A percentile compares a stretch with the other conserved stretches of the same genome.
Conservation (phyloP, 805 yeast genomes). For the Yarrowia sp. region DNA sequence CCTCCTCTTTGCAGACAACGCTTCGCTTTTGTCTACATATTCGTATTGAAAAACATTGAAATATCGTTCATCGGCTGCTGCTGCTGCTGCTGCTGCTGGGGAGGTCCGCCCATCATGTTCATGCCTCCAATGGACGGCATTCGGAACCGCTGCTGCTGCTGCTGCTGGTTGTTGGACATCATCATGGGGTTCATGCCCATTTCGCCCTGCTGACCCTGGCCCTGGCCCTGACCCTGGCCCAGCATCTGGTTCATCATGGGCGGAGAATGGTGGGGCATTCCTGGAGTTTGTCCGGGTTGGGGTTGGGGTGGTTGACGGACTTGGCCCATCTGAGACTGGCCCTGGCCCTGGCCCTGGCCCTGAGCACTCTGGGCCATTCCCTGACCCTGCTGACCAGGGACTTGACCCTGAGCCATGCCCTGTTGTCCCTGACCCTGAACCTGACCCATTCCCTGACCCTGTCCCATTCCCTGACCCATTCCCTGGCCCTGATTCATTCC, state of each 20-base stretch:
- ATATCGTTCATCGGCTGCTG: slow-evolving; percentile 37
- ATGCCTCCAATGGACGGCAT: slow-evolving; percentile 31
- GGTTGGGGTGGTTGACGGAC: slow-evolving; percentile 29
- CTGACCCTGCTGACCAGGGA: background rate
- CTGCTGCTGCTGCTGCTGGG: slow-evolving; percentile 28
- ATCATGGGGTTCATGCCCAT: slow-evolving; percentile 37
- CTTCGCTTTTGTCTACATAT: background rate
- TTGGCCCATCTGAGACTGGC: background rate
- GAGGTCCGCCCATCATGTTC: slow-evolving; percentile 34
- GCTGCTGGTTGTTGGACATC: slow-evolving; percentile 26
- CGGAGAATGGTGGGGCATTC: slow-evolving; percentile 42
- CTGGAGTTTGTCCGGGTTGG: background rate
- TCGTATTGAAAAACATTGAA: slow-evolving; percentile 30
- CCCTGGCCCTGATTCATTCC: slow-evolving; percentile 28
- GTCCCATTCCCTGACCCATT: slow-evolving; percentile 6
- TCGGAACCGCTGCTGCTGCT: slow-evolving; percentile 23
- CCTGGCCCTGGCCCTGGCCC: slow-evolving; percentile 17
- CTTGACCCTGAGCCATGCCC: slow-evolving; percentile 23
- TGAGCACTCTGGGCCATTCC: background rate
- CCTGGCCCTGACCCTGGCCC: slow-evolving; percentile 13
- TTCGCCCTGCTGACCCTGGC: background rate
- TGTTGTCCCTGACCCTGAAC: slow-evolving; percentile 16
- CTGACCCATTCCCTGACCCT: slow-evolving; percentile 16
- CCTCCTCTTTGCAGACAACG: too few species aligned
- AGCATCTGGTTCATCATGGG: slow-evolving; percentile 38